Conservation (phyloP, 108 stramenopile species). For the Aurantiochytrium sp. region DNA sequence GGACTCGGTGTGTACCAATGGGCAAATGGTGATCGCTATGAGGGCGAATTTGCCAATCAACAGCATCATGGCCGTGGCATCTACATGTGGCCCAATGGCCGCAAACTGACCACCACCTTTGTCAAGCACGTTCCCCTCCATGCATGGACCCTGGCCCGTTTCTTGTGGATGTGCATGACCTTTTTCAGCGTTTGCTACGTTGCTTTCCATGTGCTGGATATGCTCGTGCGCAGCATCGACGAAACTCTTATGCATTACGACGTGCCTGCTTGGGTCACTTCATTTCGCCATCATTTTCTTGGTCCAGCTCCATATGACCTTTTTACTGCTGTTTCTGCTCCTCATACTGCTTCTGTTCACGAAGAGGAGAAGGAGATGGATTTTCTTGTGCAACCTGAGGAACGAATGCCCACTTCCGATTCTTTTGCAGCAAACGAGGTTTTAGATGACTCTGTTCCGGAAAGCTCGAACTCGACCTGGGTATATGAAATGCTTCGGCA, state of each 20-base stretch:
- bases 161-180: background rate
- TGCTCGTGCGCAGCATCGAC: too few relatives aligned
- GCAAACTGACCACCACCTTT: background rate
- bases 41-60: slow-evolving; percentile 29
- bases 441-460: background rate
- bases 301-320: background rate
- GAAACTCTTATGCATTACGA: too few relatives aligned
- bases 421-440: background rate
- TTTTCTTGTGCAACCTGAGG: background rate
- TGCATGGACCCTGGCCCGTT: background rate
- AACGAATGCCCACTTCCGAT: background rate
- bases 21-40: slow-evolving; percentile 28
- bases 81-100: background rate
- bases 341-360: background rate
- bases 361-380: background rate
- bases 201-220: too few relatives aligned
- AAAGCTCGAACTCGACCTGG: background rate
- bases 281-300: background rate
- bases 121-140: background rate
- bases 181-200: background rate
- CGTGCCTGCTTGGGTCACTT: too few relatives aligned
- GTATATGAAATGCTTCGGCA: background rate
- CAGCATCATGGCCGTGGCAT: slow-evolving; percentile 28
- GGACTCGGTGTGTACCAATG: slow-evolving; percentile 21
- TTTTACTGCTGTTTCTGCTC: background rate